Base-by-base conservation (phyloP, 2,329 filamentous ascomycete species). In the Xylaria sp. region DNA sequence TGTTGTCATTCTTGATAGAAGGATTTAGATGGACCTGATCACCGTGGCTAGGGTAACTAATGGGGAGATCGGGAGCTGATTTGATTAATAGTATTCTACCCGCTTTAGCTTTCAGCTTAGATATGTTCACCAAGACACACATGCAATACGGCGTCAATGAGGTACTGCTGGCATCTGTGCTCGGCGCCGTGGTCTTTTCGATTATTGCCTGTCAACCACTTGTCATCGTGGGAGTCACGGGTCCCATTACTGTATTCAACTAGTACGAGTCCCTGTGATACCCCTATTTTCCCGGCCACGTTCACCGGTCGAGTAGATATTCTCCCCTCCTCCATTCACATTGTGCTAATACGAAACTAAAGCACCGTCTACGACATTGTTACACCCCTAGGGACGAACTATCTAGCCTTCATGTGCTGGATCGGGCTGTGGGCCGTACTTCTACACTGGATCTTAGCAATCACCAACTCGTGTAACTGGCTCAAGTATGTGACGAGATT, bases 161-260 rank as follows among this genome's bases (percentile, higher is more conserved):
- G 81, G 93, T 96, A 1, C 84, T 97, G n/a, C 84, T 97, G 44
- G 87, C 94, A 6, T 97, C 93, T 1, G 93, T 97, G 1, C 83
- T 97, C 8, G 94, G 92, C 1, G 87, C 93, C 5, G 88, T 95
- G 0, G 92, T 97, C 1, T 97, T 97, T 78, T 85, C 92, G 2
- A 73, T 97, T 1, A 86, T 93, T 69, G 91, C 93, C 8, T 93
- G 92, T 29, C 94, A 97, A 78, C 94, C 94, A 6, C 82, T 97
- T 66, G 93, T 95, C 63, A 97, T 97, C 78, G 94, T 97, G 25
- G 94, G 94, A 25, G 93, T 97, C 2, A 97, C 93, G 12, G 92
- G 92, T 81, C 93, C 93, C 3, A 97, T 97, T 66, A 97, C 94
- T 18, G 93, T 97, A 32, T 97, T 97, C 78, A 97, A 97, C 78